phyloP scores from a whole-genome alignment of 1,284 basidiomycete species.

The Naganishia cerealis region DNA sequence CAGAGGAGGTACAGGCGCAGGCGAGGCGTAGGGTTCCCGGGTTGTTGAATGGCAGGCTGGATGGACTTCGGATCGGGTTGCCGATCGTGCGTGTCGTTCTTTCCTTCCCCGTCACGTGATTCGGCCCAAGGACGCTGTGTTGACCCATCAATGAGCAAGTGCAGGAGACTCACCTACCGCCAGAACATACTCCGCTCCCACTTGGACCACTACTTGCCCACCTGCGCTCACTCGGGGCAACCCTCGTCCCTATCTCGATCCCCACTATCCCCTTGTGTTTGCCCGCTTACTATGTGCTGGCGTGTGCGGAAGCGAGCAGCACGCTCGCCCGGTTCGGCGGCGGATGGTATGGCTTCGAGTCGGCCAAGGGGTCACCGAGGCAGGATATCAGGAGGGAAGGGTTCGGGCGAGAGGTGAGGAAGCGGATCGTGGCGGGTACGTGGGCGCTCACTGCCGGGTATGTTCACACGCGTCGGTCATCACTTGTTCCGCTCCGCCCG shows the following conservation, averaged over 20 bases:
- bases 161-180: constrained; percentile 69
- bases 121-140: no score
- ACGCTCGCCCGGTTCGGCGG: constrained; percentile 91
- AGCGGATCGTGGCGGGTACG: constrained; percentile 85
- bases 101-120: no score
- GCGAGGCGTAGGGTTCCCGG: constrained; percentile 30
- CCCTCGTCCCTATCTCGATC: constrained; percentile 71
- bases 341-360: constrained; percentile 60
- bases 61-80: constrained; percentile 64
- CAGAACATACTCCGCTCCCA: constrained; percentile 59
- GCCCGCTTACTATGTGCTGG: constrained; percentile 92
- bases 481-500: background rate
- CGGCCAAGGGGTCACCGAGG: constrained; percentile 57
- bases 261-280: constrained; percentile 76
- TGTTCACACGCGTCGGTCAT: constrained; percentile 43
- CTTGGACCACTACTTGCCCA: constrained; percentile 54
- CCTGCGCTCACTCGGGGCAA: constrained; percentile 66
- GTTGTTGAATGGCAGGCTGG: constrained; percentile 37
- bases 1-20: constrained; percentile 31
- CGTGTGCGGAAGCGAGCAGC: constrained; percentile 89
- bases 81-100: constrained; percentile 56
- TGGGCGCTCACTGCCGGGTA: constrained; percentile 89
- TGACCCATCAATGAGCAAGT: background rate
- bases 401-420: constrained; percentile 83
- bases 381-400: constrained; percentile 63